Base-by-base conservation (phyloP, 108 stramenopile species). In the Parietichytrium sp. region DNA sequence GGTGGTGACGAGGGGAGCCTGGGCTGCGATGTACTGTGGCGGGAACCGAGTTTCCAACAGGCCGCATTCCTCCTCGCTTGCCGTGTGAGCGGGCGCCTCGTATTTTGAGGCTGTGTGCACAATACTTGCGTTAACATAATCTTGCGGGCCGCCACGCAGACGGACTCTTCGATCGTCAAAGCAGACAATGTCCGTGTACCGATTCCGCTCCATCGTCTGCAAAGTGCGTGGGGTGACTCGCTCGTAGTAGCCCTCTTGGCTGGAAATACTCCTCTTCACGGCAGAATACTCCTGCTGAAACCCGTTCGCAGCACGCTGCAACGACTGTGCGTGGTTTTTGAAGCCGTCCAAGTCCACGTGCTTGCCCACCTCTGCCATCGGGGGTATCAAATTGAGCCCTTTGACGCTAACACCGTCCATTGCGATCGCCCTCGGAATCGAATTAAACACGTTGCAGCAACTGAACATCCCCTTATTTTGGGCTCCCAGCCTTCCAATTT, bases 181-280 rank as follows among this genome's bases (percentile, higher is more conserved):
- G 42, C 61, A 72, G 42, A 72, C 61, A 20, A 72, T 72, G 61
- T 72, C 61, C 20, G 61, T n/a, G 25, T 72, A 72, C 61, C 61
- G 1, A 42, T 72, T 72, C 38, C 61, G 45, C 38, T 33, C 61
- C n/a, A 33, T 16, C 29, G 45, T 2, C 1, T 72, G 61, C 29
- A 42, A 23, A 33, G 33, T 38, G 42, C 38, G 16, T 8, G 36
- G 15, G 8, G 61, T 72, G 61, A 72, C n/a, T 0, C 61, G 61
- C 16, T 72, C 61, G 33, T 23, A 23, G 33, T 72, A 72, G 1
- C 20, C 61, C 20, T 16, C 20, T 8, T 33, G 38, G 13, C 15
- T 12, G 16, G 13, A 12, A 15, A 45, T 42, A 33, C 45, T 23
- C 38, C 61, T 10, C 6, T 42, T 16, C 29, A 25, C 61, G 15